Evolutionary conservation across 257 asterid genomes (phyloP), one percentile per base, ranked within the genome.

Genomic region (Perilla frutescens): DNA sequence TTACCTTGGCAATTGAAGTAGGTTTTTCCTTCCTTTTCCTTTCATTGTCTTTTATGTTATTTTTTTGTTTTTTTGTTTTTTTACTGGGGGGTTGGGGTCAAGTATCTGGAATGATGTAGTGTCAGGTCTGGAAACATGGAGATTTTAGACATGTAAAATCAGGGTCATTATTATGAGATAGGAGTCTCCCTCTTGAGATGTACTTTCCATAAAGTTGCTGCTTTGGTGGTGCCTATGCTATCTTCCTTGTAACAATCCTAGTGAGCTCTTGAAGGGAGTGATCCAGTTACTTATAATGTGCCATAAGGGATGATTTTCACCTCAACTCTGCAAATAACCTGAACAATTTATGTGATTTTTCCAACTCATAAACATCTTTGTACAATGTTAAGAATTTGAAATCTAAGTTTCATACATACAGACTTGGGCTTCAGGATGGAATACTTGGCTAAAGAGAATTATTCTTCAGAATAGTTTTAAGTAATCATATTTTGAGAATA

Each of bases 361-460:
- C 34, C 14, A 68, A 41, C 36, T 6, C 13, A 31, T 12, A 54
- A 55, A 15, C 26, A 68, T 15, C 12, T 10, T 49, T 53, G 66
- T 53, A 26, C 8, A 6, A 2, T 69, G 50, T 69, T 29, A 20
- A 39, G 53, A 58, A 47, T 31, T 55, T 62, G 53, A 39, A 56
- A 43, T 69, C 51, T 13, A 49, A 61, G 41, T 31, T 4, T 29
- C 9, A 9, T 6, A 3, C 65, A 44, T 37, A 4, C 29, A 13
- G 13, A 20, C 40, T 10, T 69, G 65, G 55, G 29, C 55, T 54
- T 54, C 43, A 54, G 54, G 74, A 7, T 8, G 62, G 74, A 40
- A 55, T 40, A 69, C 39, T 29, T 14, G 62, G 65, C 49, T 36
- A 44, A n/a, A 51, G 14, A 39, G 55, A 54, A 48, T 64, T 47